Conservation (phyloP, 345 rosid species). For the Gossypium herbaceum region DNA sequence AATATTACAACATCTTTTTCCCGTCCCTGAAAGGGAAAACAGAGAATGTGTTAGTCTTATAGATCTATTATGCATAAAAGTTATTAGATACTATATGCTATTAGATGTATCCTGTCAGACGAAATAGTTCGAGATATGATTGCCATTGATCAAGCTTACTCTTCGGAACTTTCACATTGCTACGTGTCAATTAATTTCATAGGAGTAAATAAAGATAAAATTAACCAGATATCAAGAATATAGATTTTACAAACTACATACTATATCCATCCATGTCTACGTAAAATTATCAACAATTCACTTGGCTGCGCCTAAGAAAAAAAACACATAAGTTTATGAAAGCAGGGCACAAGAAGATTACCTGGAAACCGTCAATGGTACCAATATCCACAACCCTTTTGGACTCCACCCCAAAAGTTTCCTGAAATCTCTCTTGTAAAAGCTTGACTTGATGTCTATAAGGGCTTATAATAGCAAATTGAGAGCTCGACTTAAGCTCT, state of each 20-base stretch:
- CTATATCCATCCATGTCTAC: not conserved
- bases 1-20: conserved; percentile 93
- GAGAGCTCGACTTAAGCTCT: conserved; percentile 81
- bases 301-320: not conserved
- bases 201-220: not conserved
- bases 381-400: conserved; percentile 71
- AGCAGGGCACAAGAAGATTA: conserved; percentile 21
- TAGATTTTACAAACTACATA: not conserved
- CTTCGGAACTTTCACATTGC: not conserved
- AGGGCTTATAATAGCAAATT: conserved; percentile 83
- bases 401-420: conserved; percentile 74
- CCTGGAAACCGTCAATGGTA: conserved; percentile 98
- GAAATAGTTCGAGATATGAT: not conserved
- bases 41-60: not conserved
- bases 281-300: not conserved
- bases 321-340: not conserved
- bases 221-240: not conserved
- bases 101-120: not conserved
- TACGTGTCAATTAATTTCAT: not conserved
- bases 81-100: not conserved
- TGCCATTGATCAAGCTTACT: not conserved
- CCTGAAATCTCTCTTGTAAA: conserved; percentile 68
- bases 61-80: not conserved
- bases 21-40: conserved; percentile 60
- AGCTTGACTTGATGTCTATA: conserved; percentile 90